These are phyloP conservation scores for Suillus subaureus DNA, from an alignment of 768 basidiomycete species.

Conservation along the genomic window DNA sequence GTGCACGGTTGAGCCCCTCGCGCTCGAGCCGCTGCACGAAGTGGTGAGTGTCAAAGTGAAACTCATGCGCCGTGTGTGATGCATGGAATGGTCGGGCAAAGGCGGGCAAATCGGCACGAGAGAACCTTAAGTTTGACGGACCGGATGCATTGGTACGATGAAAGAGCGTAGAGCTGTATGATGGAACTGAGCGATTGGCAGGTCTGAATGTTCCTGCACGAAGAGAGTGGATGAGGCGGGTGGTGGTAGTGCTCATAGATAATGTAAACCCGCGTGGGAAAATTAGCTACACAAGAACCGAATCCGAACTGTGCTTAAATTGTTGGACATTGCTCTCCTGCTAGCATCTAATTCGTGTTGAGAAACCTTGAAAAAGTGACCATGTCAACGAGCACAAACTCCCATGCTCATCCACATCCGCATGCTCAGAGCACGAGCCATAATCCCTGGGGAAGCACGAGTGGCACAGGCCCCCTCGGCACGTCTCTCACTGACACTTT, in stretches of 20 bases:
- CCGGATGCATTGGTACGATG: background rate
- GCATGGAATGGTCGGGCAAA: conserved; percentile 31
- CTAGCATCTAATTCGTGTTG: background rate
- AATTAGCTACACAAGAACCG: background rate
- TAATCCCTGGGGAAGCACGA: conserved; percentile 50
- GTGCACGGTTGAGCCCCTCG: conserved; percentile 85
- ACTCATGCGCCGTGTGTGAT: conserved; percentile 40
- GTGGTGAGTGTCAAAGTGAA: conserved; percentile 95
- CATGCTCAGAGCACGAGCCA: conserved; percentile 50
- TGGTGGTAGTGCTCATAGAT: conserved; percentile 19
- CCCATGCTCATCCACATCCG: background rate
- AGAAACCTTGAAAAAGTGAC: background rate
- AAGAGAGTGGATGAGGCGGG: conserved; percentile 10
- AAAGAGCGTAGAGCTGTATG: conserved; percentile 1
- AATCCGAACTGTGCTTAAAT: background rate
- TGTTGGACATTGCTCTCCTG: background rate
- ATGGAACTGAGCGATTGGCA: conserved; percentile 10
- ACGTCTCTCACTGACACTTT: conserved; percentile 67
- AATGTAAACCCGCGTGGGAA: conserved; percentile 22
- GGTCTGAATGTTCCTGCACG: conserved; percentile 11
- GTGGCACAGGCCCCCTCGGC: conserved; percentile 41
- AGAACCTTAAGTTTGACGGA: background rate
- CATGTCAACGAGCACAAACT: conserved; percentile 40
- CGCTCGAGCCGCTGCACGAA: conserved; percentile 90
- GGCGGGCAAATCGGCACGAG: background rate